phyloP scores from a whole-genome alignment of 257 asterid genomes.

The Penstemon newberryi region DNA sequence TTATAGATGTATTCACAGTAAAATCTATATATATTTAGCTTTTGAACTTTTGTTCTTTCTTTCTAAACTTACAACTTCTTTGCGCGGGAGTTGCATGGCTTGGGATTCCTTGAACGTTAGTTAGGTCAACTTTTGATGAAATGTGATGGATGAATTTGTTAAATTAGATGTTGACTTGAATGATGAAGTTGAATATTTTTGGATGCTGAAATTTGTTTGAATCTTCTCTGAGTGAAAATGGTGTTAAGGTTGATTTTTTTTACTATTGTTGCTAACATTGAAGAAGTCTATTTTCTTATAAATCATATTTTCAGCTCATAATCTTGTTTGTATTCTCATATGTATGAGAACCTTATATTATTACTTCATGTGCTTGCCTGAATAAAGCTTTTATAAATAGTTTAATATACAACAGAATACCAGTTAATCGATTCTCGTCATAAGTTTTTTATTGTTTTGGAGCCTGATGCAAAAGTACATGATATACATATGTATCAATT shows the following conservation, averaged over 20 bases:
- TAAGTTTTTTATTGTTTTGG: neutral
- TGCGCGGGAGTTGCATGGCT: neutral
- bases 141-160: neutral
- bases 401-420: too few relatives aligned
- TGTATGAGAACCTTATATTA: neutral
- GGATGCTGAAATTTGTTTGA: slow-evolving; percentile 3
- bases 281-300: neutral
- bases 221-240: slow-evolving; percentile 13
- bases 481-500: neutral
- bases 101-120: neutral
- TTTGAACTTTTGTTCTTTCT: neutral
- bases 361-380: neutral
- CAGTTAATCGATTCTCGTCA: too few relatives aligned
- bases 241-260: neutral
- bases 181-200: slow-evolving; percentile 8
- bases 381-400: neutral
- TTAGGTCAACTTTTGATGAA: neutral
- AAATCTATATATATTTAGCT: neutral
- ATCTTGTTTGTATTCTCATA: neutral
- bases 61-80: neutral
- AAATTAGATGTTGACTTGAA: neutral
- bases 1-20: neutral
- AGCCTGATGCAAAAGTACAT: neutral
- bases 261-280: neutral
- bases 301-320: neutral